Percentiles rank a stretch among this genome's conserved stretches.
phyloP scores from a whole-genome alignment of 192 early-diverging fungal genomes.

The Backusella australiensis region DNA sequence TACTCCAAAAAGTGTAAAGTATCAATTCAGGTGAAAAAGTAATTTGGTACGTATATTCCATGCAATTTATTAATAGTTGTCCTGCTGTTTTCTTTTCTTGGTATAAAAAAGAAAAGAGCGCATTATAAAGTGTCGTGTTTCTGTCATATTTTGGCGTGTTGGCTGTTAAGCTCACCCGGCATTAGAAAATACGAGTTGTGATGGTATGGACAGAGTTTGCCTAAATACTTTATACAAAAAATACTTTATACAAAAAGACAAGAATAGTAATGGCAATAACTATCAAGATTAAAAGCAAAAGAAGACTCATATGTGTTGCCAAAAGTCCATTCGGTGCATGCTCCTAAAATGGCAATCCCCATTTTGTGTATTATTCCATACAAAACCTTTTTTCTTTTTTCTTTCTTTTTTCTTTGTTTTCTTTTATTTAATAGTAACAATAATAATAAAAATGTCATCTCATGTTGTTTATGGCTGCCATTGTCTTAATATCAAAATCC shows the following conservation, averaged over 20 bases:
- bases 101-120: no score
- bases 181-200: no score
- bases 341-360: not conserved
- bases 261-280: not conserved
- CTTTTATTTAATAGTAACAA: not conserved
- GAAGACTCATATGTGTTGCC: not conserved
- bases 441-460: conserved; percentile 7
- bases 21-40: no score
- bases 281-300: not conserved
- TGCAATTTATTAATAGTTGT: no score
- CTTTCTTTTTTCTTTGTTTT: not conserved
- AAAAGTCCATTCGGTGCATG: not conserved
- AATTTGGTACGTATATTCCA: no score
- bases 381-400: not conserved
- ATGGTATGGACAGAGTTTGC: no score
- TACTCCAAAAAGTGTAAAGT: no score
- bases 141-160: no score
- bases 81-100: no score
- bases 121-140: no score
- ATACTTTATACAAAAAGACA: not conserved
- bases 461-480: conserved; percentile 18
- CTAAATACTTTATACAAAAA: no score
- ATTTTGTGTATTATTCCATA: not conserved
- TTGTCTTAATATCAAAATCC: conserved; percentile 20
- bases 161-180: no score